Evolutionary conservation across 163 green algal genomes (phyloP).

Genomic region (Scenedesmus sp.): DNA sequence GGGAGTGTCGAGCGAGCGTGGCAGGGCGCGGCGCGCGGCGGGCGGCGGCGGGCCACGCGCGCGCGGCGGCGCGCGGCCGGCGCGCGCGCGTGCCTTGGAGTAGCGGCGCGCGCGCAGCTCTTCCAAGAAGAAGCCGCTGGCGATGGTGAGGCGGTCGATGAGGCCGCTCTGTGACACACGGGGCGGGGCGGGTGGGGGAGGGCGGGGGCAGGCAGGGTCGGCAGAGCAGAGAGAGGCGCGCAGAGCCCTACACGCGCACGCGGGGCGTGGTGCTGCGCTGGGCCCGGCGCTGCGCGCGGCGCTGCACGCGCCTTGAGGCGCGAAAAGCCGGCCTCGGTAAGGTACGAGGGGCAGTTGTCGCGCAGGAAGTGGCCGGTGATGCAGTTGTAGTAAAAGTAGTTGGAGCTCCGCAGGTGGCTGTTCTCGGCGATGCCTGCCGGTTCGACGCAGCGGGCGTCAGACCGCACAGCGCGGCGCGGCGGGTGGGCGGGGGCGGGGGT

Average conservation of each 20-base stretch:
- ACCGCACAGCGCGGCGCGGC: slow-evolving; percentile 8
- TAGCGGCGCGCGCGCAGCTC: slow-evolving; percentile 90
- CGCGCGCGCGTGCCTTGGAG: slow-evolving; percentile 78
- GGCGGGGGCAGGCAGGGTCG: too few relatives aligned
- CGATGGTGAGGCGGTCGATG: slow-evolving; percentile 79
- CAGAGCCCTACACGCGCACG: background rate
- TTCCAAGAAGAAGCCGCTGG: slow-evolving; percentile 90
- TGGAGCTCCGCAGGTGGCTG: slow-evolving; percentile 85
- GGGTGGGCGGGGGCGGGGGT: background rate
- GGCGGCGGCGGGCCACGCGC: background rate
- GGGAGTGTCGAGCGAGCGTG: too few relatives aligned
- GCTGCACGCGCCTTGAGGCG: background rate
- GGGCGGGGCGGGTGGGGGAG: too few relatives aligned
- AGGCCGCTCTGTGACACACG: slow-evolving; percentile 51
- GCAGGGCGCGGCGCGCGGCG: too few relatives aligned
- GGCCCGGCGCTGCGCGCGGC: too few relatives aligned
- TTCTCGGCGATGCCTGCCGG: slow-evolving; percentile 69
- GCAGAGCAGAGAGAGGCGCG: background rate
- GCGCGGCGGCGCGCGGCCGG: background rate
- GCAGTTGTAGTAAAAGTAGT: slow-evolving; percentile 99
- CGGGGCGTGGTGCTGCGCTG: too few relatives aligned
- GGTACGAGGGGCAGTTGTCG: slow-evolving; percentile 95
- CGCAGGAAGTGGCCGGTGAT: slow-evolving; percentile 88
- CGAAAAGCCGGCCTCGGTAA: slow-evolving; percentile 61
- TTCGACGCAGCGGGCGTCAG: too few relatives aligned